Conservation (phyloP, 179 eudicot genomes). For the Patellifolia procumbens region DNA sequence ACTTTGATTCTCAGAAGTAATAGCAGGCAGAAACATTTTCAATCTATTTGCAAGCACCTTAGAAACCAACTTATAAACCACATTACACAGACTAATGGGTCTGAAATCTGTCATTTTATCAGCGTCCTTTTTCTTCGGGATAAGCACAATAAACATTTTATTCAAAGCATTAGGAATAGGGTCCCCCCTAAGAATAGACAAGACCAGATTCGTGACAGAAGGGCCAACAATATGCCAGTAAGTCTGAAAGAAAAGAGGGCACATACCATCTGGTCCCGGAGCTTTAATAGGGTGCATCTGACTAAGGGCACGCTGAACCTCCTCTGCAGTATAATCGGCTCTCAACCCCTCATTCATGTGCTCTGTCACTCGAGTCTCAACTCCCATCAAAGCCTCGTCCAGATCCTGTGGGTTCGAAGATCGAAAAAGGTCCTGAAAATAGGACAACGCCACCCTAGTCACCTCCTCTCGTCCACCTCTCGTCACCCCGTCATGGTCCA, state of each 20-base stretch:
- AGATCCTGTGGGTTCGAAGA: too few relatives aligned
- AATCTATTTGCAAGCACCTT: neutral
- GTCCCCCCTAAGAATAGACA: neutral
- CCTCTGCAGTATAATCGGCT: too few relatives aligned
- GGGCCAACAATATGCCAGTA: neutral
- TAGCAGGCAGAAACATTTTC: neutral
- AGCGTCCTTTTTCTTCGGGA: neutral
- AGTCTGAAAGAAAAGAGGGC: neutral
- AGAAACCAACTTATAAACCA: neutral
- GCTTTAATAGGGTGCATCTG: neutral
- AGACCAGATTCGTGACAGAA: neutral
- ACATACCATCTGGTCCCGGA: neutral
- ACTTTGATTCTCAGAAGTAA: neutral
- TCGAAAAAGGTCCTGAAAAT: too few relatives aligned
- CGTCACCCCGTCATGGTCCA: too few relatives aligned
- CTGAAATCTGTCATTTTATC: neutral
- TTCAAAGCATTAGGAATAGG: neutral
- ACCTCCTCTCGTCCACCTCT: too few relatives aligned
- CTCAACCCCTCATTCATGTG: too few relatives aligned
- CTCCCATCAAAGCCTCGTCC: too few relatives aligned
- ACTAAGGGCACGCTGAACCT: too few relatives aligned
- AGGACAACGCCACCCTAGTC: too few relatives aligned
- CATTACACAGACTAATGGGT: neutral
- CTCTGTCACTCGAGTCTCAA: too few relatives aligned
- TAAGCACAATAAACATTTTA: neutral